phyloP scores from a whole-genome alignment of 345 rosid genomes.

The Durio zibethinus region DNA sequence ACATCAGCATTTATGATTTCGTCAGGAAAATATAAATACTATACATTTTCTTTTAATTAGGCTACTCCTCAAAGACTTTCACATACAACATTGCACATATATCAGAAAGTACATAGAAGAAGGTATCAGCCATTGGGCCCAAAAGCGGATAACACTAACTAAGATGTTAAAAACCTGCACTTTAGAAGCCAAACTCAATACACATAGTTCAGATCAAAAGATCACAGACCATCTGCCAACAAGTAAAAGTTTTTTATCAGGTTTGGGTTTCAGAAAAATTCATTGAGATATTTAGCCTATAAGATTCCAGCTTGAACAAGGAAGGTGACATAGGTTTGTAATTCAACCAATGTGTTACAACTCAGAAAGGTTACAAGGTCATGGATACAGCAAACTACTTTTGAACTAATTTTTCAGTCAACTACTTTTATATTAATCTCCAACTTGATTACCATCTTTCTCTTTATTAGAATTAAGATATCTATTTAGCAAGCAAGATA shows the following conservation, averaged over 20 bases:
- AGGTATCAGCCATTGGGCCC: background rate
- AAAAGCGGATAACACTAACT: background rate
- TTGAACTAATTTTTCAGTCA: background rate
- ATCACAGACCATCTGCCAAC: background rate
- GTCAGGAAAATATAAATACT: background rate
- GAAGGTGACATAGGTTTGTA: background rate
- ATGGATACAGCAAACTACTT: background rate
- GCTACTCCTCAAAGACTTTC: background rate
- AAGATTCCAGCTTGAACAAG: background rate
- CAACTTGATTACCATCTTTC: background rate
- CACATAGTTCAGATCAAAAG: background rate
- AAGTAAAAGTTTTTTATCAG: background rate
- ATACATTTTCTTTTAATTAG: background rate
- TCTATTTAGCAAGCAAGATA: background rate
- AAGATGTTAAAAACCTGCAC: background rate
- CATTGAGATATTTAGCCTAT: background rate
- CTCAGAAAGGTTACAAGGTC: background rate
- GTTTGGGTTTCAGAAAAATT: background rate
- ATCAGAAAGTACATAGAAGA: background rate
- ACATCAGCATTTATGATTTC: background rate
- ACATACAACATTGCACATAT: background rate
- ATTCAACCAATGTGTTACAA: background rate
- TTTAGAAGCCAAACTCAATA: background rate
- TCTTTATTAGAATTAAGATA: background rate
- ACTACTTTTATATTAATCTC: background rate